Evolutionary conservation across 2,329 filamentous ascomycete species (phyloP).

Genomic region (Xylariaceae sp.): DNA sequence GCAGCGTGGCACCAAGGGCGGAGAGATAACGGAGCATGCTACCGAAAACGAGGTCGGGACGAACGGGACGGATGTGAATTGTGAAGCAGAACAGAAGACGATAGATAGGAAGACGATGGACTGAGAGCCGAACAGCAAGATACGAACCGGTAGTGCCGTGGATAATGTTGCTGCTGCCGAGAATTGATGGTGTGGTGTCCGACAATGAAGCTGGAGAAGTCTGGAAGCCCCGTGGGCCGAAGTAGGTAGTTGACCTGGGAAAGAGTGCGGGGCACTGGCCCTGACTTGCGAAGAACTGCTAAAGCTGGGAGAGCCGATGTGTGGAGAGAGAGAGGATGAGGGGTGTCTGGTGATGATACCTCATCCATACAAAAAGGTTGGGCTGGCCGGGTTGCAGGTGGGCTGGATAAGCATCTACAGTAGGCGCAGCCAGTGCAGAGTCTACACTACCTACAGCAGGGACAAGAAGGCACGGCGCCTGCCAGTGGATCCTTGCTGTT

Average conservation of each 20-base stretch:
- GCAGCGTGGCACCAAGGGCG: constrained; percentile 14
- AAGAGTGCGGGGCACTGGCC: constrained; percentile 11
- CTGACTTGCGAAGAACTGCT: neutral
- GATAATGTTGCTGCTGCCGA: neutral
- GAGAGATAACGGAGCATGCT: constrained; percentile 11
- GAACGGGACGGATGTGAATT: neutral
- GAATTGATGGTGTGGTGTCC: constrained; percentile 1
- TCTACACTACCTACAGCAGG: too few relatives aligned
- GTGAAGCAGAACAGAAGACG: too few relatives aligned
- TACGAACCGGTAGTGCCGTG: neutral
- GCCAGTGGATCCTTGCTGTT: too few relatives aligned
- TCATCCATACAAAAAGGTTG: constrained; percentile 8
- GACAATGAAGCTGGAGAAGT: neutral
- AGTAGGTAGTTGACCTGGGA: neutral
- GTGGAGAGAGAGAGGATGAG: constrained; percentile 5
- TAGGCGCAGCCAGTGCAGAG: too few relatives aligned
- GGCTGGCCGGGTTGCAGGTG: neutral
- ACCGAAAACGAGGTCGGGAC: neutral
- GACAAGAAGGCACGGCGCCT: too few relatives aligned
- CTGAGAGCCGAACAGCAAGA: neutral
- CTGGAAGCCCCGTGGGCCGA: neutral
- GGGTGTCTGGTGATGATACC: constrained; percentile 14
- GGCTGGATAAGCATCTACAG: neutral
- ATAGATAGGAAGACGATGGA: neutral
- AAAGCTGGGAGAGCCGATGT: constrained; percentile 2